Evolutionary conservation across 2,329 filamentous ascomycete genomes (phyloP).

Genomic region (Sporothrix inflata): DNA sequence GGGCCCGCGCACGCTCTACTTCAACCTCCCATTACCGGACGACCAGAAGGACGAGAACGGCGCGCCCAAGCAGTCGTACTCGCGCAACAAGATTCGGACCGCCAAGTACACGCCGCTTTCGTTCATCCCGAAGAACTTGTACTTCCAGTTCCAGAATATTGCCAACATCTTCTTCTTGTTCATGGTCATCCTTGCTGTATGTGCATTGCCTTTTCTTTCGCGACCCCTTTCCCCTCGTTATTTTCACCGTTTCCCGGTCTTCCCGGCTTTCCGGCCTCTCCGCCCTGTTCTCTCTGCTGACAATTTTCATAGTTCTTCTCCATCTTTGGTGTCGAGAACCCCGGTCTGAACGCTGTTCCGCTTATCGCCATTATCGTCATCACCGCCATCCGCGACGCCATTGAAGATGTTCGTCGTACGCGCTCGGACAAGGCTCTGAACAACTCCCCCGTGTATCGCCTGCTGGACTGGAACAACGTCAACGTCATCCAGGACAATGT

Average conservation of each 20-base stretch:
- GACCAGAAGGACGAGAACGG: constrained; percentile 81
- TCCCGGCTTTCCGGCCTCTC: background rate
- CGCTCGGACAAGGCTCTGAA: constrained; percentile 91
- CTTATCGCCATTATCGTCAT: constrained; percentile 89
- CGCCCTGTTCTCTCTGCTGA: background rate
- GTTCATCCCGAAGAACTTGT: constrained; percentile 95
- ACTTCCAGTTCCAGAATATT: constrained; percentile 97
- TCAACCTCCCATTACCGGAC: constrained; percentile 80
- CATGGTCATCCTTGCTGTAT: constrained; percentile 89
- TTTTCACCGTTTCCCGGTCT: background rate
- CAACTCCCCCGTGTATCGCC: constrained; percentile 89
- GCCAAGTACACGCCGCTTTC: constrained; percentile 96
- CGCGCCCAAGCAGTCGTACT: constrained; percentile 68
- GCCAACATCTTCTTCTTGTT: constrained; percentile 99
- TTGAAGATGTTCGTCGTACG: constrained; percentile 93
- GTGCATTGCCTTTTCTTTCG: constrained; percentile 45
- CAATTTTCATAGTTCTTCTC: constrained; percentile 75
- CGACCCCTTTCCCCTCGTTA: background rate
- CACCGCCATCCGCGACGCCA: constrained; percentile 90
- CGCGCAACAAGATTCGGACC: constrained; percentile 95
- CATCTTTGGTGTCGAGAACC: constrained; percentile 91
- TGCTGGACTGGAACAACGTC: constrained; percentile 88
- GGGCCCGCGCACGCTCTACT: constrained; percentile 69
- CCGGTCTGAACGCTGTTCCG: constrained; percentile 85
- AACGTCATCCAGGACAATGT: constrained; percentile 89